phyloP scores from a whole-genome alignment of 2,329 filamentous ascomycete genomes.

The Monosporascus sp. region DNA sequence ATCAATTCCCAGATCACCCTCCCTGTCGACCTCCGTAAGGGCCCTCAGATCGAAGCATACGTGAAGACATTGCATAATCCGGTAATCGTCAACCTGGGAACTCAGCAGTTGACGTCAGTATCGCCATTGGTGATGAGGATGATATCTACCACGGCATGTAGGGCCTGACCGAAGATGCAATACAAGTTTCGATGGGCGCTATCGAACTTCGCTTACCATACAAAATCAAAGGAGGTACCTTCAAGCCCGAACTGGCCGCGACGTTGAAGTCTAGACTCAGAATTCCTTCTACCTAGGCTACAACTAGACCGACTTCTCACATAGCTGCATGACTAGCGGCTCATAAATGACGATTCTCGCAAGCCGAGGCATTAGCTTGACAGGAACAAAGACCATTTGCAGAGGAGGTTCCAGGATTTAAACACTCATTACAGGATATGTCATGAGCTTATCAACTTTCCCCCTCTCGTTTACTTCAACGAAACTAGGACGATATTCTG shows the following conservation, averaged over 20 bases:
- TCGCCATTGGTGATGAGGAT: conserved; percentile 34
- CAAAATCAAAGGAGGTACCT: conserved; percentile 23
- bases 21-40: conserved; percentile 28
- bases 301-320: too few species aligned
- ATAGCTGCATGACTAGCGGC: too few species aligned
- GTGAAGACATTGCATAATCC: conserved; percentile 24
- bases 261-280: background rate
- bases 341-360: too few species aligned
- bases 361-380: too few species aligned
- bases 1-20: conserved; percentile 26
- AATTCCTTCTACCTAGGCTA: background rate
- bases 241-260: background rate
- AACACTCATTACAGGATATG: too few species aligned
- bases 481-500: too few species aligned
- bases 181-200: conserved; percentile 26
- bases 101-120: conserved; percentile 16
- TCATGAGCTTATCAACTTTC: too few species aligned
- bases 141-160: conserved; percentile 33
- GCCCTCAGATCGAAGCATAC: conserved; percentile 32
- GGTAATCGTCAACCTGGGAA: conserved; percentile 29
- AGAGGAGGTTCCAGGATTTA: too few species aligned
- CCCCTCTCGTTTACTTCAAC: too few species aligned
- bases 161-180: conserved; percentile 31
- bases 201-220: conserved; percentile 33
- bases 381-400: too few species aligned